Base-by-base conservation (phyloP, 2,329 filamentous ascomycete genomes). In the Helminthosporium solani region DNA sequence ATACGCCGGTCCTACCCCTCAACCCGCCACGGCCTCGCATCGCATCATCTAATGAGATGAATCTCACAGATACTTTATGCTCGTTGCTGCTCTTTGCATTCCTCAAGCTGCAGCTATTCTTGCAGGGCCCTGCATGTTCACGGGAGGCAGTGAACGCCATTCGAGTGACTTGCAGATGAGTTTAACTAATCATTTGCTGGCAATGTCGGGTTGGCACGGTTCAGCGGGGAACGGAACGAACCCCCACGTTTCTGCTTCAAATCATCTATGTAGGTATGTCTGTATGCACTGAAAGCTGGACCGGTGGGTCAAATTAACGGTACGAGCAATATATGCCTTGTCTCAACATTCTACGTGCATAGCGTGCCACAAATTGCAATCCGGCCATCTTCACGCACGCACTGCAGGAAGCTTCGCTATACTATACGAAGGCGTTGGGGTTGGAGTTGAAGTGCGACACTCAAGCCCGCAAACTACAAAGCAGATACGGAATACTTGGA, bases 181-280 rank as follows among this genome's bases (percentile, higher is more conserved):
- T 36, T 35, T 15, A 20, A 34, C 31, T 33, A 47, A 49, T 36
- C 23, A 52, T 52, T 54, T 42, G 53, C 42, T 40, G 25, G 40
- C 33, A 36, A 42, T 27, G 36, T 36, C 18, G 30, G 49, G 40
- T 42, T 52, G 48, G 52, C 53, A 58, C 46, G 28, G 46, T 34
- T 53, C 44, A 28, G 16, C 34, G 16, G 21, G 21, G 37, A 34
- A 41, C 35, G 40, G 23, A 9, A 5, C 23, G 9, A 43, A 52
- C 60, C 64, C 63, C 65, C 65, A 67, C 64, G 58, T 46, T 57
- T 48, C 58, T 57, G n/a, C n/a, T n/a, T n/a, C n/a, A n/a, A n/a
- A n/a, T n/a, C n/a, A n/a, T n/a, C n/a, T 27, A 27, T 54, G 39
- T 42, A 51, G 49, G 49, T 46, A 54, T n/a, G n/a, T n/a, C n/a